Evolutionary conservation across 2,329 filamentous ascomycete genomes (phyloP).

Genomic region (Aspergillus versicolor): DNA sequence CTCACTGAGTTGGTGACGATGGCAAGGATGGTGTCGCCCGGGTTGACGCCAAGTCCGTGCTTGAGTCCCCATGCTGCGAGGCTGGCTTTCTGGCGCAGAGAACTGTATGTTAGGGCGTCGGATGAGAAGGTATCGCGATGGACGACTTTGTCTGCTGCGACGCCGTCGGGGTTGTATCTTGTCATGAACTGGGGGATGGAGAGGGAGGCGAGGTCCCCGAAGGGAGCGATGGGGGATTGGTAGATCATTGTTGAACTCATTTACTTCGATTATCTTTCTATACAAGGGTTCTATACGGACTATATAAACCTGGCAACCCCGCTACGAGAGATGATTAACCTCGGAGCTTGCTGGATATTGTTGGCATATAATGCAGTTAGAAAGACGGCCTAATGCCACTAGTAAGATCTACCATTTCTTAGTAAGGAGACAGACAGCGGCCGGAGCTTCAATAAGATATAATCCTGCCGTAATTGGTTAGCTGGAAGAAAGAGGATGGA

Average conservation of each 20-base stretch:
- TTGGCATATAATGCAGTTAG: too few relatives aligned
- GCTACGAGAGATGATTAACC: too few relatives aligned
- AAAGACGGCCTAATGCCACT: too few relatives aligned
- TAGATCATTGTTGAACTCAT: neutral
- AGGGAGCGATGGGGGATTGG: constrained; percentile 1
- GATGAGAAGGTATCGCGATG: constrained; percentile 26
- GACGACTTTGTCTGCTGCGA: constrained; percentile 22
- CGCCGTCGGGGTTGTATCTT: constrained; percentile 25
- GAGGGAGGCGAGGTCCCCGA: constrained; percentile 15
- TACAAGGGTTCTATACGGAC: too few relatives aligned
- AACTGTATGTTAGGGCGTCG: constrained; percentile 25
- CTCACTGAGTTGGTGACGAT: constrained; percentile 25
- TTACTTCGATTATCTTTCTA: too few relatives aligned
- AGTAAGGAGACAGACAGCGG: too few relatives aligned
- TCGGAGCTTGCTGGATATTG: too few relatives aligned
- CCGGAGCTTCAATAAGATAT: too few relatives aligned
- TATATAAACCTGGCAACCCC: too few relatives aligned
- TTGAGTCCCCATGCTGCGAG: constrained; percentile 25
- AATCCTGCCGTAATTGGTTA: too few relatives aligned
- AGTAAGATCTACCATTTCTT: too few relatives aligned
- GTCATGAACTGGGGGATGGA: constrained; percentile 27
- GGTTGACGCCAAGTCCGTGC: constrained; percentile 17
- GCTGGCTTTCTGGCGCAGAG: constrained; percentile 23
- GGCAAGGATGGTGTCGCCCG: constrained; percentile 22
- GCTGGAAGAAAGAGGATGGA: too few relatives aligned